A percentile compares a stretch with the other conserved stretches of the same genome.
Conservation (phyloP, 2,329 filamentous ascomycete genomes). For the Venturia aucupariae region DNA sequence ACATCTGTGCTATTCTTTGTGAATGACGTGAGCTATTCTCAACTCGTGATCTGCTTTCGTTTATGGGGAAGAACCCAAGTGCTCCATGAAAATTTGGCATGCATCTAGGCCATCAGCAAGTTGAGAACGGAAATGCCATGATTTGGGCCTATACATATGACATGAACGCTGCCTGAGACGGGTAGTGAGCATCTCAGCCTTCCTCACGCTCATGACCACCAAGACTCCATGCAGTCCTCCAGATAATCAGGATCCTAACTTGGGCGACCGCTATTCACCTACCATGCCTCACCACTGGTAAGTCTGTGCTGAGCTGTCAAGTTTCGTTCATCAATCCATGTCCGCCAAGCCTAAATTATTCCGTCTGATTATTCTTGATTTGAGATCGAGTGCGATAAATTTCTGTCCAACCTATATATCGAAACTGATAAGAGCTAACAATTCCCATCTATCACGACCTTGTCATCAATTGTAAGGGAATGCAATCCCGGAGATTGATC, state of each 20-base stretch:
- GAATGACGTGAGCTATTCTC: neutral
- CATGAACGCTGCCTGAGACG: neutral
- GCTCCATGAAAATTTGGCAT: neutral
- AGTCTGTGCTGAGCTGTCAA: neutral
- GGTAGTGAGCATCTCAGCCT: neutral
- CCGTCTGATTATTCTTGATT: neutral
- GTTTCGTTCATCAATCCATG: neutral
- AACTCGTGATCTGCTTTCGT: neutral
- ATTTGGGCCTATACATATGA: neutral
- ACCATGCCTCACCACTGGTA: slow-evolving; percentile 3
- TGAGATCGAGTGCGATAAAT: neutral
- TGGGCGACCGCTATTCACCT: neutral
- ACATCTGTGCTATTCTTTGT: neutral
- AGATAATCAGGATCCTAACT: neutral
- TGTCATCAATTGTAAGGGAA: too few species aligned
- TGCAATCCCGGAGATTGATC: too few species aligned
- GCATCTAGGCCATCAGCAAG: neutral
- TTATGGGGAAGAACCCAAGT: neutral
- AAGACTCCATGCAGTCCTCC: neutral
- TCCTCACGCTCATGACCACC: neutral
- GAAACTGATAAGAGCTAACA: neutral
- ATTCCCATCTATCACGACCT: neutral
- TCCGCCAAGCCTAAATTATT: too few species aligned
- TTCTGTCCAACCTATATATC: neutral
- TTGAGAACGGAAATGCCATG: neutral